These are phyloP conservation scores for Penicillium turbatum DNA, from an alignment of 495 filamentous ascomycete genomes.

Conservation along the genomic window DNA sequence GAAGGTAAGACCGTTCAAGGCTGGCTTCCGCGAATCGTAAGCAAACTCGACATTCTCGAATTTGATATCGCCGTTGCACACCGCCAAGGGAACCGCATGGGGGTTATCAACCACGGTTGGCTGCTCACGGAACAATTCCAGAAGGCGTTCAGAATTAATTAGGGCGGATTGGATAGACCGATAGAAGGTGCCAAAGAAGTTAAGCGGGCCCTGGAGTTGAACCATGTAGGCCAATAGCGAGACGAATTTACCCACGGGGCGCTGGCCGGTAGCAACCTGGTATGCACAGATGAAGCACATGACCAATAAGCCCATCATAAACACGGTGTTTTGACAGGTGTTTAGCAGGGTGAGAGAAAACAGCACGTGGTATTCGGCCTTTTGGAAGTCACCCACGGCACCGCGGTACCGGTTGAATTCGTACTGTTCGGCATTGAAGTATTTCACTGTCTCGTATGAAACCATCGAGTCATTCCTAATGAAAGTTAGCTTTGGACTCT, in stretches of 20 bases:
- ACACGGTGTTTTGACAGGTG: constrained; percentile 87
- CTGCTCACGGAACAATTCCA: constrained; percentile 92
- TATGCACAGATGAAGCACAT: constrained; percentile 84
- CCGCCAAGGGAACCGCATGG: constrained; percentile 47
- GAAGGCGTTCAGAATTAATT: constrained; percentile 92
- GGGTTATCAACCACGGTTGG: constrained; percentile 80
- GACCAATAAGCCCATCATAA: constrained; percentile 82
- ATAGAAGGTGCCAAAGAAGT: constrained; percentile 98
- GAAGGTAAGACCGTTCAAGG: constrained; percentile 77
- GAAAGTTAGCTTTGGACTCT: neutral
- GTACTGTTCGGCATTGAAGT: constrained; percentile 94
- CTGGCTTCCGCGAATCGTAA: constrained; percentile 84
- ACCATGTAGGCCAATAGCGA: constrained; percentile 81
- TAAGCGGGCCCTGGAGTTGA: constrained; percentile 87
- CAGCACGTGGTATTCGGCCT: constrained; percentile 80
- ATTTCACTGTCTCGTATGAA: constrained; percentile 98
- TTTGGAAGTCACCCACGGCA: constrained; percentile 78
- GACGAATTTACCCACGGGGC: constrained; percentile 74
- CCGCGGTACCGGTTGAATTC: constrained; percentile 82
- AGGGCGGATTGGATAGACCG: constrained; percentile 91
- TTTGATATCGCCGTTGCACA: constrained; percentile 72
- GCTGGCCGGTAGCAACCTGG: constrained; percentile 71
- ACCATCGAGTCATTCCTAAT: constrained; percentile 88
- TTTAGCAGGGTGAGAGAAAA: constrained; percentile 91
- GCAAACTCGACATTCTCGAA: constrained; percentile 87